Evolutionary conservation across 2,329 filamentous ascomycete genomes (phyloP), one percentile per base, ranked within the genome.

Genomic region (Zasmidium cellare): DNA sequence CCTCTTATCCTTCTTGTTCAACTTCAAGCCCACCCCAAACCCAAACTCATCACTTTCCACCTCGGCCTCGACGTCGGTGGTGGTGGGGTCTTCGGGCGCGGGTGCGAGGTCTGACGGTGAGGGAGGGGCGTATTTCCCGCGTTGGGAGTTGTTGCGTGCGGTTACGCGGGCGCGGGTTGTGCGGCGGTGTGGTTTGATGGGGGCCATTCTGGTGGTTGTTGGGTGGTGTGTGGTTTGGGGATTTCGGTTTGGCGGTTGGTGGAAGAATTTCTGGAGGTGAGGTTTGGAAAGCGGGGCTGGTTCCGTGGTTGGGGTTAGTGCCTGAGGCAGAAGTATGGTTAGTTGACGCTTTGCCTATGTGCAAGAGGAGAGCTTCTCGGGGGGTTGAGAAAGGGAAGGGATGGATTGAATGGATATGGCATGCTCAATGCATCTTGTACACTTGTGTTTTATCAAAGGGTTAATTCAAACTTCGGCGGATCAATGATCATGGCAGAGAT

Each of bases 1-100:
- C 22, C 88, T 89, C 79, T 93, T 96, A 78, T 96, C 90, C 71
- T 84, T 87, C 76, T 97, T 97, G 62, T 82, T 86, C 55, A 86
- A 83, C 60, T 86, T 78, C 75, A 93, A 92, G 59, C 72, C 82
- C 47, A 79, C 74, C 44, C 56, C 51, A 59, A 64, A 63, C 25
- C 25, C 57, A 14, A 82, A 79, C 49, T 76, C 71, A 65, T 82
- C 80, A 66, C 81, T 76, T 50, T 59, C 53, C 24, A 49, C 51
- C 52, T 41, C 45, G 25, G 51, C 44, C 25, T 51, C 55, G 35
- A 57, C 54, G 20, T 53, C 41, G 31, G 45, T 31, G n/a, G 35
- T 41, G 18, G 22, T 38, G 12, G 19, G 11, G 23, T 58, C 52
- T n/a, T 55, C 58, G 31, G 48, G 20, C 23, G 38, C 45, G 23